Evolutionary conservation across 768 basidiomycete genomes (phyloP), one percentile per base, ranked within the genome.

Genomic region (Sporobolomyces roseus): DNA sequence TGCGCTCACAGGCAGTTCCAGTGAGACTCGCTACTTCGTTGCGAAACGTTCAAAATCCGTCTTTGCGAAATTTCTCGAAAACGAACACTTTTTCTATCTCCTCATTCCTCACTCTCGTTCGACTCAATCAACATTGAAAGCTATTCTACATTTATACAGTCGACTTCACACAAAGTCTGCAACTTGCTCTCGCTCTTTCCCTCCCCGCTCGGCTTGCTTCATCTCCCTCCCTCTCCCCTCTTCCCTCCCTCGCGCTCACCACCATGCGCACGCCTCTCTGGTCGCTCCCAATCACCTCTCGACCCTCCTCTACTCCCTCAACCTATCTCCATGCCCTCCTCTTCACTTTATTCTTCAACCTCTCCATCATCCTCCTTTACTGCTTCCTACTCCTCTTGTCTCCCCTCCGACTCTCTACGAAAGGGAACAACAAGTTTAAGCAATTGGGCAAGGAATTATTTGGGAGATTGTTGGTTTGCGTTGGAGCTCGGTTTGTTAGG

Each of bases 401-500:
- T 9, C 56, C 65, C 6, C 41, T 59, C 9, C 29, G 38, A 1
- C 23, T 33, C 12, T n/a, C 51, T 35, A 12, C 53, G 29, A 17
- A 41, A 38, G 0, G 35, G 53, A 6, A 36, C 32, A n/a, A n/a
- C 16, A 30, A 27, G 32, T 59, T 60, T 29, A 25, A 7, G 1
- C 23, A 43, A 2, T 1, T 46, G 16, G 67, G 62, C 19, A 69
- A 69, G 33, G 63, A 17, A 5, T 46, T 52, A 23, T 72, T 70
- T 35, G 71, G 62, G 1, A 6, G 29, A 16, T 4, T 50, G 1
- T 41, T 64, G 35, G 90, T 92, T n/a, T n/a, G n/a, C 74, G 77
- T 91, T 49, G 85, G 89, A 82, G 85, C 84, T 72, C 30, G 17
- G 27, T 85, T 87, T 84, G 83, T 92, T 93, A 69, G 88, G 88